Conservation (phyloP, 1,284 basidiomycete genomes). For the Pseudozyma tsukubaensis region DNA sequence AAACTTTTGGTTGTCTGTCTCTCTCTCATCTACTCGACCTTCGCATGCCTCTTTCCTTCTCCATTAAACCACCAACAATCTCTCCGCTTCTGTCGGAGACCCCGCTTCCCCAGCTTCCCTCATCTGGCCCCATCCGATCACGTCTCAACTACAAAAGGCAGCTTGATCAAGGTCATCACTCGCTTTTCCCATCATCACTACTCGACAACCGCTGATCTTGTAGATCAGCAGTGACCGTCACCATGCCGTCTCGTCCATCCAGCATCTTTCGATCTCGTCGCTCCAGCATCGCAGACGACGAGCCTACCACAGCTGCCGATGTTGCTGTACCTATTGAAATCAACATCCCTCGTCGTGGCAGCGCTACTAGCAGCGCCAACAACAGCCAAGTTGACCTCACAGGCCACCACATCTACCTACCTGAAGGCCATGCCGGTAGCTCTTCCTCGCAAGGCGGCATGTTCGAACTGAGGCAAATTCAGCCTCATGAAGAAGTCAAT, state of each 20-base stretch:
- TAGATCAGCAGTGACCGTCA: neutral
- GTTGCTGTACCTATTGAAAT: slow-evolving; percentile 42
- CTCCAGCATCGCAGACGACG: slow-evolving; percentile 18
- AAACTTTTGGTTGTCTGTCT: neutral
- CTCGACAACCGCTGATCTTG: neutral
- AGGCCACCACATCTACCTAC: slow-evolving; percentile 42
- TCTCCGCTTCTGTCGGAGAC: too few relatives aligned
- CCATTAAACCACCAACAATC: too few relatives aligned
- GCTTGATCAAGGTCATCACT: too few relatives aligned
- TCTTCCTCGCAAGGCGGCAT: slow-evolving; percentile 15
- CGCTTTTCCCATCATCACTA: neutral
- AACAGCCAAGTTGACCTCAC: slow-evolving; percentile 39
- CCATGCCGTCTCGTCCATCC: neutral
- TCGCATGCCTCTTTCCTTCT: neutral
- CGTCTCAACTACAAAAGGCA: too few relatives aligned
- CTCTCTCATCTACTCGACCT: neutral
- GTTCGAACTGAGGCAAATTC: slow-evolving; percentile 34
- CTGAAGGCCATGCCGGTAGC: slow-evolving; percentile 2
- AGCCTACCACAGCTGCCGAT: slow-evolving; percentile 25
- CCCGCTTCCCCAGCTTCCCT: too few relatives aligned
- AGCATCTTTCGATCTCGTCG: slow-evolving; percentile 30
- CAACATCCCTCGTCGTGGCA: slow-evolving; percentile 21
- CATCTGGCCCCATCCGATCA: too few relatives aligned
- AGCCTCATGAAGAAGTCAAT: slow-evolving; percentile 22
- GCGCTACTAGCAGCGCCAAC: slow-evolving; percentile 26